A percentile compares a stretch with the other conserved stretches of the same genome.
phyloP scores from a whole-genome alignment of 192 early-diverging fungal species.

The Glomus cerebriforme region DNA sequence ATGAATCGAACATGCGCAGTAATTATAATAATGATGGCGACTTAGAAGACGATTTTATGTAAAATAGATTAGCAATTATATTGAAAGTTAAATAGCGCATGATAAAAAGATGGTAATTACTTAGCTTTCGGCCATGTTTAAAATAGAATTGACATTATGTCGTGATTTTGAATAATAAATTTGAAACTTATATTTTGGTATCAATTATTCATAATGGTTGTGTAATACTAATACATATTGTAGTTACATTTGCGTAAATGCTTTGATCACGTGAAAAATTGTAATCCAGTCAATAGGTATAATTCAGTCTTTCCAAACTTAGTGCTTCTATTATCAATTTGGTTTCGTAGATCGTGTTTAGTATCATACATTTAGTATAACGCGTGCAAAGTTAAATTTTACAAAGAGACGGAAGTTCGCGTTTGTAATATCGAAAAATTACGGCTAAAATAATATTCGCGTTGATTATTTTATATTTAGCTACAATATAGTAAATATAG shows the following conservation, averaged over 20 bases:
- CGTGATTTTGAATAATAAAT: no score
- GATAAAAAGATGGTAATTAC: no score
- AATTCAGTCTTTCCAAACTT: no score
- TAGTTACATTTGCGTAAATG: no score
- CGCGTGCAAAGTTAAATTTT: not conserved
- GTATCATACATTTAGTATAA: not conserved
- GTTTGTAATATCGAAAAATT: not conserved
- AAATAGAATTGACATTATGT: not conserved
- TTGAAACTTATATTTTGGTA: no score
- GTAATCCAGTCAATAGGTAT: not conserved
- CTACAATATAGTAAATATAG: not conserved
- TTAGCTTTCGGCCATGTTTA: no score
- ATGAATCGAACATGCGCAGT: slow-evolving; percentile 53
- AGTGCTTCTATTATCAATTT: not conserved
- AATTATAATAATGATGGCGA: slow-evolving; percentile 53
- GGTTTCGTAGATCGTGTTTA: not conserved
- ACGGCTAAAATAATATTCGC: not conserved
- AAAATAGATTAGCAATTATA: not conserved
- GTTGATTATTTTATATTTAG: not conserved
- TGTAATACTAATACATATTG: no score
- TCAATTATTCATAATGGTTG: no score
- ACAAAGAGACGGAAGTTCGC: not conserved
- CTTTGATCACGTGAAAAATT: not conserved
- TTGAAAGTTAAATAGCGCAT: not conserved
- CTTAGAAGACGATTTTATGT: slow-evolving; percentile 72